Base-by-base conservation (phyloP, 441 rosid species). In the Brassica hybrid region DNA sequence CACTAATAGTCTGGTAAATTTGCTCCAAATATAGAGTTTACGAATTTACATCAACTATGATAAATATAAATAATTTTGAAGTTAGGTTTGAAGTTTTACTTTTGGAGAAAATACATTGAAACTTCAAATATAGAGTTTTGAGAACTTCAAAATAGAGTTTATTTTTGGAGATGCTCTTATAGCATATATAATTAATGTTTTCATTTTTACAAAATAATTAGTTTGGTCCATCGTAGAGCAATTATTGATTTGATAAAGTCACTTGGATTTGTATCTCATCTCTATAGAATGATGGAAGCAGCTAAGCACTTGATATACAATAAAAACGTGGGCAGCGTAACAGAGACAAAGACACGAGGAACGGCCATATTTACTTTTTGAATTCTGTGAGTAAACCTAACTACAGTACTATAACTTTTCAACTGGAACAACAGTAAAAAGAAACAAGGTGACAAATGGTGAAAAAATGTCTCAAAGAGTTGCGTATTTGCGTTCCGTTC, bases 401-500 rank as follows among this genome's bases (percentile, higher is more conserved):
- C 11, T 3, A 18, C 18, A 7, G 2, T 19, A 3, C 4, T 23
- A 9, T 21, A 5, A 6, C 1, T 23, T 30, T 66, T 78, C 74
- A 78, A 67, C 77, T 50, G 69, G 3, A 6, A 23, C 27, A 67
- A 72, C 14, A 61, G 73, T 77, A 58, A 58, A 65, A 58, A 21
- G 36, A 45, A 69, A 68, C 5, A n/a, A 61, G 38, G 23, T 18
- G 36, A 71, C n/a, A 66, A 66, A 77, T 57, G 30, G 52, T 14
- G 11, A 56, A 65, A 65, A 77, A 18, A 4, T n/a, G 65, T 60
- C 50, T 48, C 6, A 30, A 30, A 32, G 73, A 59, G 69, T 78
- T 73, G 81, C 77, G 77, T 73, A 61, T 36, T 61, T 62, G 54
- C 66, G 69, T 73, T 61, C 2, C 36, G 23, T 73, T 79, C 16